Evolutionary conservation across 768 basidiomycete genomes (phyloP).

Genomic region (Leucosporidium scottii): DNA sequence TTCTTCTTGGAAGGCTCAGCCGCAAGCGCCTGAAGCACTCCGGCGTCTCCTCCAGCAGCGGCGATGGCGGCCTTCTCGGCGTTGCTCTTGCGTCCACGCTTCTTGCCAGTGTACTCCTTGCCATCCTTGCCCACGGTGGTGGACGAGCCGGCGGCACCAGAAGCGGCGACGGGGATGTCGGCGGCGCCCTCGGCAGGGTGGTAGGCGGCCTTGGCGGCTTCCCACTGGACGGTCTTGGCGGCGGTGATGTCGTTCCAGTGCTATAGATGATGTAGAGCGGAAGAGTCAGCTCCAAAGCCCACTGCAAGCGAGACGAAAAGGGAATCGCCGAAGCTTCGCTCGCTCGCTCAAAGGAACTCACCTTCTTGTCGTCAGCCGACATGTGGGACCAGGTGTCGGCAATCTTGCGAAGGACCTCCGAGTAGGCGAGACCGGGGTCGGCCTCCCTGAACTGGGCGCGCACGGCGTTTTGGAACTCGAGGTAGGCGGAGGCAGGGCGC

Average conservation of each 20-base stretch:
- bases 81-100: constrained; percentile 29
- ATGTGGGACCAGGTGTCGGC: constrained; percentile 67
- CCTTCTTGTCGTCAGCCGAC: constrained; percentile 63
- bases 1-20: constrained; percentile 17
- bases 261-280: constrained; percentile 8
- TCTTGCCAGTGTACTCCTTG: constrained; percentile 29
- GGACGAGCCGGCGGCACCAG: neutral
- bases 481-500: constrained; percentile 83
- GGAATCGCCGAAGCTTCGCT: neutral
- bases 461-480: constrained; percentile 87
- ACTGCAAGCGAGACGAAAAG: neutral
- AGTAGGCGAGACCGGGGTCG: constrained; percentile 59
- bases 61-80: constrained; percentile 17
- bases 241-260: constrained; percentile 27
- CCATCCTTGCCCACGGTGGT: neutral
- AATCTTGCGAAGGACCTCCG: constrained; percentile 65
- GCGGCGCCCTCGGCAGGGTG: constrained; percentile 20
- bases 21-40: neutral
- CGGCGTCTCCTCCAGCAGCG: neutral
- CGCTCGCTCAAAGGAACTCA: constrained; percentile 44
- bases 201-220: constrained; percentile 26
- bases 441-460: constrained; percentile 63
- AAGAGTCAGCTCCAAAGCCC: neutral
- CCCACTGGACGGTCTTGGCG: constrained; percentile 25
- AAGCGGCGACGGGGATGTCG: constrained; percentile 2